Base-by-base conservation (phyloP, 2,329 filamentous ascomycete species). In the Colletotrichum sp. region DNA sequence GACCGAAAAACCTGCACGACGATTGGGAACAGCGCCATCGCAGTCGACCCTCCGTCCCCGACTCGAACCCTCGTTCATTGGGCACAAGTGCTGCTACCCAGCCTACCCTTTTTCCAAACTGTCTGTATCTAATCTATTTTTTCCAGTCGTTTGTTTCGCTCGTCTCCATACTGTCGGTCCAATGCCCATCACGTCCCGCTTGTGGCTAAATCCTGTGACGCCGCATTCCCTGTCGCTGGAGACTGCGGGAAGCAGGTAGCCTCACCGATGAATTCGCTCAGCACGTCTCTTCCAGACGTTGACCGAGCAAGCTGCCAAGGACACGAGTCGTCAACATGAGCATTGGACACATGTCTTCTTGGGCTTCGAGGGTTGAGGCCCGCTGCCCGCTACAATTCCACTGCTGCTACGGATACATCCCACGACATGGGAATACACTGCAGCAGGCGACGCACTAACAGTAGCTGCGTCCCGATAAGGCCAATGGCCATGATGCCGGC, bases 71-170 rank as follows among this genome's bases (percentile, higher is more conserved):
- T 70, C 61, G 36, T 43, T 71, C 36, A 63, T 75, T 71, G 72
- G 74, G 74, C 61, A 63, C 39, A 21, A 74, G 36, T 74, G 71
- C 64, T 74, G 74, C 32, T 60, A 74, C 55, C 55, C 63, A 75
- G 63, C 39, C 68, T 16, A 10, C 63, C 39, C 55, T 55, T 13
- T 64, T 34, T 21, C 34, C 8, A 7, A 13, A 6, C 4, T 24
- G 28, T 36, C 4, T 24, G 34, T 36, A 36, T 43, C 26, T 28
- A 68, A 36, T 73, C 32, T 68, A 34, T 60, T 52, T 26, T 52
- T 60, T 10, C 30, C 13, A 39, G 34, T 26, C 34, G 28, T 24
- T 21, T 24, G 39, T 8, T 30, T 24, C n/a, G 8, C 57, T 26
- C 34, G 55, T 32, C 34, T 34, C 61, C 61, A 59, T 59, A 59